Percentiles rank a stretch among this genome's conserved stretches.
phyloP scores from a whole-genome alignment of 2,329 filamentous ascomycete species.

The Aureobasidium leucospermi region DNA sequence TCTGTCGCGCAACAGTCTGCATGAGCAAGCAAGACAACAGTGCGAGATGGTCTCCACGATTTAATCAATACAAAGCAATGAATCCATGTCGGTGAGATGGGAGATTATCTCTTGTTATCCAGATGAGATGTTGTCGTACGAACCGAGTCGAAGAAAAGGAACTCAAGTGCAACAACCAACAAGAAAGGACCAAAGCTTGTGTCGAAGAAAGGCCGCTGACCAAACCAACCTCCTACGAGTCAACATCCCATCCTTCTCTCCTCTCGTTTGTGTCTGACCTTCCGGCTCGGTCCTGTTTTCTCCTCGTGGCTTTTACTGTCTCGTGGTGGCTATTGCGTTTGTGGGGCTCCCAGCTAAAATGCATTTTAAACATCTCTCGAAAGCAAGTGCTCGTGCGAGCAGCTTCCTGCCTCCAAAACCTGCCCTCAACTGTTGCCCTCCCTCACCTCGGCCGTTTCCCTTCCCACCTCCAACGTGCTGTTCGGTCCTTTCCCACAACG shows the following conservation, averaged over 20 bases:
- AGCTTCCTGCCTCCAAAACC: not conserved
- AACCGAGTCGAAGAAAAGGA: not conserved
- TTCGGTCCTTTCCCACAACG: not conserved
- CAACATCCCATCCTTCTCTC: not conserved
- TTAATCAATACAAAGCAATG: not conserved
- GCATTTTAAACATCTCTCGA: not conserved
- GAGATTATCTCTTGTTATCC: not conserved
- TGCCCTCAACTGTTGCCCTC: not conserved
- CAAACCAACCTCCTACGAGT: not conserved
- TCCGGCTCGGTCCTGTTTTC: conserved; percentile 8
- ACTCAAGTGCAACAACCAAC: not conserved
- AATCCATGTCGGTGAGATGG: not conserved
- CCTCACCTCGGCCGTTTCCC: not conserved
- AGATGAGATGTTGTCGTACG: not conserved
- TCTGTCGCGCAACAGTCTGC: not conserved
- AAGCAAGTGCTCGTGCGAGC: conserved; percentile 3
- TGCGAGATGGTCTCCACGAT: not conserved
- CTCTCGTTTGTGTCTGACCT: not conserved
- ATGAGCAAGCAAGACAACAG: not conserved
- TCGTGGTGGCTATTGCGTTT: not conserved
- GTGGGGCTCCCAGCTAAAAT: conserved; percentile 3
- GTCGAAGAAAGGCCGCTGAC: not conserved
- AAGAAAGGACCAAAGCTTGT: not conserved
- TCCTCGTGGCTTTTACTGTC: not conserved
- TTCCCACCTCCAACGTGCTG: not conserved